These are phyloP conservation scores for Pseudoturritis turrita DNA, from an alignment of 345 rosid genomes.

Conservation along the genomic window DNA sequence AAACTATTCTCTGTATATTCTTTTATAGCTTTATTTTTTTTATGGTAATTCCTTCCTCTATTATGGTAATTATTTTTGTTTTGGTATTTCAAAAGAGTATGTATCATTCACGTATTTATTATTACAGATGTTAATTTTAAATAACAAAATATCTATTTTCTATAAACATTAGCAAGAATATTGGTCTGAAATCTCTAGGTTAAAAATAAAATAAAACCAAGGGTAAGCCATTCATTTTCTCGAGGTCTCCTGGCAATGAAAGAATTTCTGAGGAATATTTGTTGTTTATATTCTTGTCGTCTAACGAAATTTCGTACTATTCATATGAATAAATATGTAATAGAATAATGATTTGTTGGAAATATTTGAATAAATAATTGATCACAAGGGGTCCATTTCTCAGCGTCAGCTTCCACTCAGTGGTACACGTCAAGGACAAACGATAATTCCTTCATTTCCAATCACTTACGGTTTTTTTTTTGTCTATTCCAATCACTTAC, in stretches of 20 bases:
- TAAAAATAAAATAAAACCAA: neutral
- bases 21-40: neutral
- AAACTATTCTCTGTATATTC: neutral
- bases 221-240: neutral
- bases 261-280: conserved; percentile 20
- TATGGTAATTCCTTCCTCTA: neutral
- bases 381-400: conserved; percentile 24
- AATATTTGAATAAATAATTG: conserved; percentile 18
- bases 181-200: too few relatives aligned
- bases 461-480: conserved; percentile 19
- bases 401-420: conserved; percentile 45
- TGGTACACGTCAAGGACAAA: conserved; percentile 53
- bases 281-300: conserved; percentile 25
- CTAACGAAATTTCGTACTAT: neutral
- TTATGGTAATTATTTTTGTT: too few relatives aligned
- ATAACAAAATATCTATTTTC: too few relatives aligned
- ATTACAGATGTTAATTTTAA: too few relatives aligned
- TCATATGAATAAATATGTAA: conserved; percentile 16
- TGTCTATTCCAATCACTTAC: conserved; percentile 19
- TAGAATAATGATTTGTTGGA: conserved; percentile 9
- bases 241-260: conserved; percentile 12
- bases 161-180: too few relatives aligned
- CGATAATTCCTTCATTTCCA: conserved; percentile 29
- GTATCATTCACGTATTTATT: too few relatives aligned
- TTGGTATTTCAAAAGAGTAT: neutral